Conservation (phyloP, 352 stramenopile species). For the Phytophthora melonis region DNA sequence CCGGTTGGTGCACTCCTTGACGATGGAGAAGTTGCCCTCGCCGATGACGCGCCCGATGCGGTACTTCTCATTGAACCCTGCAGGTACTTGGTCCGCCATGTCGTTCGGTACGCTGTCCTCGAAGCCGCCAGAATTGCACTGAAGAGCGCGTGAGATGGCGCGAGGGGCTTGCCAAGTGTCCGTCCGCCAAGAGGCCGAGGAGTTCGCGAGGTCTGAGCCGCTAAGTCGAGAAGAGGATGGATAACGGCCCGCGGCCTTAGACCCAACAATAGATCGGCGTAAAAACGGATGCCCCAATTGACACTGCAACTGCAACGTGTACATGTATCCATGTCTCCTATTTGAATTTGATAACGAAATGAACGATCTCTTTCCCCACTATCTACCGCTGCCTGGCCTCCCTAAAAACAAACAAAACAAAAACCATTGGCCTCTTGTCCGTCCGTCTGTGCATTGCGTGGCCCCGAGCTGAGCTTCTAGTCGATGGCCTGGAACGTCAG, state of each 20-base stretch:
- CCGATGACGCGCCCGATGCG: slow-evolving; percentile 80
- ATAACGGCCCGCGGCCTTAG: slow-evolving; percentile 16
- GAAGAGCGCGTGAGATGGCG: background rate
- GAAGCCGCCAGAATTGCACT: slow-evolving; percentile 19
- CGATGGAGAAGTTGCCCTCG: slow-evolving; percentile 89
- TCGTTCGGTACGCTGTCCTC: slow-evolving; percentile 1
- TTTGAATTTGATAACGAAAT: slow-evolving; percentile 28
- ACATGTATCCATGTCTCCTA: slow-evolving; percentile 6
- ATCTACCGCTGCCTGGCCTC: slow-evolving; percentile 16
- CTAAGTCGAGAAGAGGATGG: slow-evolving; percentile 15
- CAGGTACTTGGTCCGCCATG: slow-evolving; percentile 68
- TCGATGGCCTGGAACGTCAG: slow-evolving; percentile 86
- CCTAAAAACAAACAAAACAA: slow-evolving; percentile 37
- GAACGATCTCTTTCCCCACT: slow-evolving; percentile 15
- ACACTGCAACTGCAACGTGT: slow-evolving; percentile 16
- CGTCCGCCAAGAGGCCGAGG: slow-evolving; percentile 29
- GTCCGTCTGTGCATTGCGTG: background rate
- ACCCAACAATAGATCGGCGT: background rate
- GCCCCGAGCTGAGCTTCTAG: slow-evolving; percentile 31
- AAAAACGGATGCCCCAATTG: slow-evolving; percentile 6
- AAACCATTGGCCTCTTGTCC: slow-evolving; percentile 16
- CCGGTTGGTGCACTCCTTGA: slow-evolving; percentile 77
- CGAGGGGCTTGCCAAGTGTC: slow-evolving; percentile 6
- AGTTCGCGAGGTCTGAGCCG: slow-evolving; percentile 11
- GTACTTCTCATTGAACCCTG: slow-evolving; percentile 79